These are phyloP conservation scores for Xylaria sp. DNA, from an alignment of 2,329 filamentous ascomycete genomes.

Conservation along the genomic window DNA sequence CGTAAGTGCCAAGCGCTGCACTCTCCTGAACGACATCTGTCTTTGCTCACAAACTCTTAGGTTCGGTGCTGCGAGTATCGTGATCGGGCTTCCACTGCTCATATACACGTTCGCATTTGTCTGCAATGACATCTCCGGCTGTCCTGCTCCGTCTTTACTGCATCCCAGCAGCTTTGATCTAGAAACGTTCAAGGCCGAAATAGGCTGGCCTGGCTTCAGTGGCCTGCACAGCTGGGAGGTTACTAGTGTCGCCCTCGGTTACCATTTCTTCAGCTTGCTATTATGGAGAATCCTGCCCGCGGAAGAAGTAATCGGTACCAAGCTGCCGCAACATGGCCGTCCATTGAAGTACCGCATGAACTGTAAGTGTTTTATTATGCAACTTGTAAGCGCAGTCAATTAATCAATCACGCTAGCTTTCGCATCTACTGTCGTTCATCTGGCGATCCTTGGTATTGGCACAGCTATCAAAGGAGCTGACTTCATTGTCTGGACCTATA, in stretches of 20 bases:
- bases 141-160: constrained; percentile 82
- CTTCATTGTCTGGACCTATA: constrained; percentile 90
- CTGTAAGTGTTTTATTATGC: constrained; percentile 57
- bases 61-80: constrained; percentile 79
- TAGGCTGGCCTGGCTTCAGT: constrained; percentile 82
- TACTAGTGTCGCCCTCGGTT: constrained; percentile 75
- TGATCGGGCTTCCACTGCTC: constrained; percentile 81
- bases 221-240: constrained; percentile 77
- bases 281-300: constrained; percentile 83
- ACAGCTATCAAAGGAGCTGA: constrained; percentile 81
- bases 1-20: constrained; percentile 39
- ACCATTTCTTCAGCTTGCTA: constrained; percentile 80
- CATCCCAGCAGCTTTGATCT: constrained; percentile 76
- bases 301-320: constrained; percentile 73
- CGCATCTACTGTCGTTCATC: constrained; percentile 76
- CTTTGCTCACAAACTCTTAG: constrained; percentile 56
- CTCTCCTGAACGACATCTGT: neutral
- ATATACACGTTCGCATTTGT: constrained; percentile 83
- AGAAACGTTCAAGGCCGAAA: constrained; percentile 78
- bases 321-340: constrained; percentile 76
- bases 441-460: constrained; percentile 75
- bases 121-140: constrained; percentile 93
- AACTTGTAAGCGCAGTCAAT: constrained; percentile 6
- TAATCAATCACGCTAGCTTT: constrained; percentile 66
- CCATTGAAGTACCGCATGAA: constrained; percentile 84